These are phyloP conservation scores for Arachnomyces sp. DNA, from an alignment of 2,329 filamentous ascomycete genomes.

Conservation along the genomic window DNA sequence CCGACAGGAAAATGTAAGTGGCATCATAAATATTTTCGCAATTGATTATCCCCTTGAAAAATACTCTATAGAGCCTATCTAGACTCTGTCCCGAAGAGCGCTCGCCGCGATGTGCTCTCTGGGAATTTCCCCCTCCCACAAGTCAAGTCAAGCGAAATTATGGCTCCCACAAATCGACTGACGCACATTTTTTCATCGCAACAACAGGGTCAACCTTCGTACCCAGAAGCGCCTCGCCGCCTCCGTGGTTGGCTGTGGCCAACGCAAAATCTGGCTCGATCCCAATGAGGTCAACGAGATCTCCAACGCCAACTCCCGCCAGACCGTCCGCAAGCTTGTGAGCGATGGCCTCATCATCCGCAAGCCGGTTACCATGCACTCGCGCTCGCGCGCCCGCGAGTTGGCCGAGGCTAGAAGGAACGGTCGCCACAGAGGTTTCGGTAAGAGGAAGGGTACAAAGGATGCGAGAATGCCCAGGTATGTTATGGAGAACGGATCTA, in stretches of 20 bases:
- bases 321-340: slow-evolving; percentile 99
- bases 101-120: too few relatives aligned
- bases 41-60: slow-evolving; percentile 2
- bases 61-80: too few relatives aligned
- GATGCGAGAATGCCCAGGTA: slow-evolving; percentile 99
- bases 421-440: slow-evolving; percentile 96
- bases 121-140: slow-evolving; percentile 1
- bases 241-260: slow-evolving; percentile 95
- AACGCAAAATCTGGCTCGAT: slow-evolving; percentile 99
- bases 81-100: too few relatives aligned
- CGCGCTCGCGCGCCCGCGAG: slow-evolving; percentile 89
- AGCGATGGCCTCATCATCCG: slow-evolving; percentile 99
- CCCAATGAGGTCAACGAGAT: slow-evolving; percentile 99
- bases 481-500: slow-evolving; percentile 36
- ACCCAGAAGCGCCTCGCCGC: slow-evolving; percentile 99
- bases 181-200: slow-evolving; percentile 22
- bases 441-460: slow-evolving; percentile 99
- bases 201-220: slow-evolving; percentile 90
- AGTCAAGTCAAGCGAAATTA: slow-evolving; percentile 10
- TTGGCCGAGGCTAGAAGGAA: slow-evolving; percentile 90
- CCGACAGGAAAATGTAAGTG: slow-evolving; percentile 41
- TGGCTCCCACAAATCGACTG: slow-evolving; percentile 16
- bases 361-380: slow-evolving; percentile 99
- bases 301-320: slow-evolving; percentile 99
- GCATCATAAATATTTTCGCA: slow-evolving; percentile 19